Evolutionary conservation across 805 yeast genomes (phyloP).

Genomic region (Candida rishiriensis): DNA sequence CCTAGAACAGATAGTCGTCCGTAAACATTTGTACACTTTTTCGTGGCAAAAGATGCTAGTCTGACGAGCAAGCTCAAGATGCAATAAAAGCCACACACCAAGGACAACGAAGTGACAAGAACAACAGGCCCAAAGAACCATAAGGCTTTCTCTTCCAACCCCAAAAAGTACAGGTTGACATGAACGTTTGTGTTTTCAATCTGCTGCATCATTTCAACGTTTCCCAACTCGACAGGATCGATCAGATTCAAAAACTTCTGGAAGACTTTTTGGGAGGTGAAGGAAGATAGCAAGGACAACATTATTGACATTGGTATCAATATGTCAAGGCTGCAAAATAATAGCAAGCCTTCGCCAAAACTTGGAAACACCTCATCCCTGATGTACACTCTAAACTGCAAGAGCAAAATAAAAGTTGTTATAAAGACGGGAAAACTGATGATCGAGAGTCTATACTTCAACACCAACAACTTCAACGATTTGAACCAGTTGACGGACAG

Average conservation of each 20-base stretch:
- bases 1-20: background rate
- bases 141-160: slow-evolving; percentile 52
- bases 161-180: slow-evolving; percentile 60
- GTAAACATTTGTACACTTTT: slow-evolving; percentile 4
- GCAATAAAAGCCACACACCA: slow-evolving; percentile 37
- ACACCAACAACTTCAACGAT: slow-evolving; percentile 63
- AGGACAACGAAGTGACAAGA: slow-evolving; percentile 39
- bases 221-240: slow-evolving; percentile 52
- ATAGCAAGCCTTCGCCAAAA: slow-evolving; percentile 42
- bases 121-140: slow-evolving; percentile 60
- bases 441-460: slow-evolving; percentile 72
- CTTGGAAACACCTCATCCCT: slow-evolving; percentile 36
- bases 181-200: slow-evolving; percentile 32
- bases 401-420: slow-evolving; percentile 43
- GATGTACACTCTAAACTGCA: slow-evolving; percentile 50
- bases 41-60: slow-evolving; percentile 16
- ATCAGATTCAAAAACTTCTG: slow-evolving; percentile 37
- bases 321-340: slow-evolving; percentile 29
- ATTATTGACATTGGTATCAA: slow-evolving; percentile 22
- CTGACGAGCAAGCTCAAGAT: slow-evolving; percentile 27
- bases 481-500: slow-evolving; percentile 48
- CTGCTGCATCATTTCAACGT: slow-evolving; percentile 39
- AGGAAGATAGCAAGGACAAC: slow-evolving; percentile 36
- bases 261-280: slow-evolving; percentile 31
- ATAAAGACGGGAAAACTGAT: slow-evolving; percentile 67